Base-by-base conservation (phyloP, 2,329 filamentous ascomycete genomes). In the Cercospora sp. region DNA sequence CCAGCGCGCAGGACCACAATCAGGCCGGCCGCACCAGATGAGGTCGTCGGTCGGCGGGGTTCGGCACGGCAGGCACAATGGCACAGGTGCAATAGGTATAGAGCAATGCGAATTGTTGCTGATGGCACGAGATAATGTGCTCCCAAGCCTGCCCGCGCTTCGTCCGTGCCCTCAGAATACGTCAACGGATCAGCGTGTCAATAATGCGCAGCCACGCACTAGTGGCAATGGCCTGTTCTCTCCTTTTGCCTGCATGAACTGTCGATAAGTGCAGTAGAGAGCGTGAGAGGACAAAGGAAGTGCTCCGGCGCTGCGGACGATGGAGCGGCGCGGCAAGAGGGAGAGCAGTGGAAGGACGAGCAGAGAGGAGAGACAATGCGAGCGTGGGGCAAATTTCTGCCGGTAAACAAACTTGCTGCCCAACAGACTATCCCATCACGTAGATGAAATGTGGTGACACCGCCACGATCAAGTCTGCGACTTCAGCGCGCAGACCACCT, bases 221-320 rank as follows among this genome's bases (percentile, higher is more conserved):
- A 57, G 62, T 64, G 62, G 62, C 62, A 57, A 64, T 36, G 16
- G 48, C 42, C 28, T 23, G 31, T 23, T 13, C 48, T 39, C 62
- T 26, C 48, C 62, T 53, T 30, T 62, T 53, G 66, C 57, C 55
- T 55, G 55, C 61, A 67, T 64, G 31, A 7, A 60, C 39, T 53
- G 57, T 61, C 53, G 33, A 48, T 48, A 31, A 28, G 20, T 12
- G 28, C 42, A 16, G 45, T n/a, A 42, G 26, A 57, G n/a, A 20
- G 61, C 13, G 30, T 16, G 42, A 39, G 36, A 42, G 48, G 36
- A 58, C 26, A 58, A 58, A 33, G 20, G 31, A 23, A 31, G 18
- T n/a, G 33, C 31, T n/a, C 31, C 18, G 26, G 36, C 28, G 20
- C 36, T 39, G 33, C 13, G 33, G 33, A 39, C 33, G 33, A 39